Evolutionary conservation across 2,329 filamentous ascomycete genomes (phyloP).

Genomic region (Dissoconium aciculare): DNA sequence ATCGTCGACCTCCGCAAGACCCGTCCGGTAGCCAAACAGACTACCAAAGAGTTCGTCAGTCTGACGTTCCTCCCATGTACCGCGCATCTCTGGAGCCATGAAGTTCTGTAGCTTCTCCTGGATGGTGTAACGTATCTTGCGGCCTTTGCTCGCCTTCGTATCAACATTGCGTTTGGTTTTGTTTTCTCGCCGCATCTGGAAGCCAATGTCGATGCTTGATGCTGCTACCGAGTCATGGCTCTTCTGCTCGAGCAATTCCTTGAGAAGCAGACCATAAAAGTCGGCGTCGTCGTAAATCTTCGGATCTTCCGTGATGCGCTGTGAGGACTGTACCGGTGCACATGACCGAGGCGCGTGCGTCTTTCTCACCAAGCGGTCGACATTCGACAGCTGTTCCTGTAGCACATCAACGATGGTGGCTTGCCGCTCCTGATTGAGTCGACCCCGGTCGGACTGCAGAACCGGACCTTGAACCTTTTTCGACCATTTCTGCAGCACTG

Average conservation of each 20-base stretch:
- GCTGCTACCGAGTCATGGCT: conserved; percentile 38
- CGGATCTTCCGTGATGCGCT: conserved; percentile 38
- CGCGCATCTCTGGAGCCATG: conserved; percentile 79
- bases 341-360: conserved; percentile 61
- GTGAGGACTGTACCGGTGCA: conserved; percentile 48
- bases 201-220: conserved; percentile 24
- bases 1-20: conserved; percentile 30
- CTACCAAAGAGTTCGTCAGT: conserved; percentile 48
- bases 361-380: conserved; percentile 52
- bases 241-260: conserved; percentile 83
- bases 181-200: conserved; percentile 48
- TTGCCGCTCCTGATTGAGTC: conserved; percentile 46
- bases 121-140: conserved; percentile 86
- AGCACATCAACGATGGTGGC: conserved; percentile 54
- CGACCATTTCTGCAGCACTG: conserved; percentile 80
- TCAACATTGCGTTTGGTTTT: conserved; percentile 81
- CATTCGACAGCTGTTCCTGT: conserved; percentile 49
- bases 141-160: conserved; percentile 84
- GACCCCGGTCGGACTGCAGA: conserved; percentile 41
- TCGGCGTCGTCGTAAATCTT: conserved; percentile 81
- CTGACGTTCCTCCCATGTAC: conserved; percentile 64
- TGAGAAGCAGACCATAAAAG: conserved; percentile 86
- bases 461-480: conserved; percentile 54
- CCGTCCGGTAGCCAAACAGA: conserved; percentile 33
- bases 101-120: conserved; percentile 98